These are phyloP conservation scores for Dissoconium aciculare DNA, from an alignment of 2,329 filamentous ascomycete genomes.

Conservation along the genomic window DNA sequence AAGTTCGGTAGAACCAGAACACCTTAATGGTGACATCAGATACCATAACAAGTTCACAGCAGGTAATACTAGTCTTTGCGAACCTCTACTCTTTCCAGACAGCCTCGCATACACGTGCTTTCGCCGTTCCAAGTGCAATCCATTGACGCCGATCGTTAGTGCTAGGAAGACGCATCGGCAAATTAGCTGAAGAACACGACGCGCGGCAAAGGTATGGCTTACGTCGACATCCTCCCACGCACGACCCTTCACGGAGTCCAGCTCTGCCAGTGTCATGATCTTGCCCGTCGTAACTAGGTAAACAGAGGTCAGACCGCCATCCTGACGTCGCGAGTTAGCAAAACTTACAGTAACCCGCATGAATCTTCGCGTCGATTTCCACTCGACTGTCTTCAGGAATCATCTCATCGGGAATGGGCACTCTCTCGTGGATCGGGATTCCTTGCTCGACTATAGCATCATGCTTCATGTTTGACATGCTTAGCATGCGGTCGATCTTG, in stretches of 20 bases:
- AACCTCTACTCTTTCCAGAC: too few species aligned
- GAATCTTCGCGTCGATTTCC: slow-evolving; percentile 98
- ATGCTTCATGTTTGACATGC: slow-evolving; percentile 97
- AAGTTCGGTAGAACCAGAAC: too few species aligned
- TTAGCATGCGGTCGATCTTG: slow-evolving; percentile 96
- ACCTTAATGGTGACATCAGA: too few species aligned
- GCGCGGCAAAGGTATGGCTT: too few species aligned
- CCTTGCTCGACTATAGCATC: slow-evolving; percentile 59
- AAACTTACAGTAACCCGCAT: slow-evolving; percentile 52
- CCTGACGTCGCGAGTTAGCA: background rate
- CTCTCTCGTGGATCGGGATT: slow-evolving; percentile 23
- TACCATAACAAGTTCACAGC: too few species aligned
- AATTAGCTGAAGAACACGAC: too few species aligned
- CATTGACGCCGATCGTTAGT: too few species aligned
- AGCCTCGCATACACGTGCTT: too few species aligned
- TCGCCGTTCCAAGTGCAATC: too few species aligned
- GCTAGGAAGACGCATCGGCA: too few species aligned
- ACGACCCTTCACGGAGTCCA: slow-evolving; percentile 71
- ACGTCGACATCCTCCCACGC: slow-evolving; percentile 65
- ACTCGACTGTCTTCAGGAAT: slow-evolving; percentile 90
- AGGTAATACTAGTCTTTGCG: too few species aligned
- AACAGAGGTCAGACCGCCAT: slow-evolving; percentile 10
- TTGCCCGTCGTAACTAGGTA: slow-evolving; percentile 65
- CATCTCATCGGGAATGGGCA: slow-evolving; percentile 84
- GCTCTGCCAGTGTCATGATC: slow-evolving; percentile 73